Conservation (phyloP, 1,139 yeast genomes). For the Spathaspora jeffriesii region DNA sequence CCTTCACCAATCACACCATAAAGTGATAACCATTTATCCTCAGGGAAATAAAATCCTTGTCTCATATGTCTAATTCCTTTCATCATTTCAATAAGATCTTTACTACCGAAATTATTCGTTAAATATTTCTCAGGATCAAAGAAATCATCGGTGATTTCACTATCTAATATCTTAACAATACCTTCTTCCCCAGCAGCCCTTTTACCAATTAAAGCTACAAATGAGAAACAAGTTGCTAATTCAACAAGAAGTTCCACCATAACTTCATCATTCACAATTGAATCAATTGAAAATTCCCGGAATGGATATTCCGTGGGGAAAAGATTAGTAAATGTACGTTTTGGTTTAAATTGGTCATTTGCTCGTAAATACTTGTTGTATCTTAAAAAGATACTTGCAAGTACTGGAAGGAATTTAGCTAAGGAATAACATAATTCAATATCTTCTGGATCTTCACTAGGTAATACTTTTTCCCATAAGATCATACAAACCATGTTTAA, state of each 20-base stretch:
- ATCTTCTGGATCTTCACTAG: constrained; percentile 20
- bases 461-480: constrained; percentile 31
- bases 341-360: constrained; percentile 53
- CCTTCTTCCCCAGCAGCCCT: constrained; percentile 50
- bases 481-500: constrained; percentile 48
- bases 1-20: constrained; percentile 65
- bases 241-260: constrained; percentile 78
- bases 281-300: constrained; percentile 66
- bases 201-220: constrained; percentile 55
- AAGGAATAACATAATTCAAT: constrained; percentile 44
- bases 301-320: constrained; percentile 76
- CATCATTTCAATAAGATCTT: constrained; percentile 47
- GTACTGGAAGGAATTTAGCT: constrained; percentile 51
- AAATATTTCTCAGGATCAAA: constrained; percentile 33
- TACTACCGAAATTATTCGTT: constrained; percentile 33
- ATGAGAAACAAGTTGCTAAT: constrained; percentile 58
- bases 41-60: constrained; percentile 64
- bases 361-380: constrained; percentile 56
- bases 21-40: constrained; percentile 68
- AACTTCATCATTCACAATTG: constrained; percentile 69
- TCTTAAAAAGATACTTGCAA: constrained; percentile 51
- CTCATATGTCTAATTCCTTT: constrained; percentile 61
- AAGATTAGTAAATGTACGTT: constrained; percentile 62
- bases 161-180: constrained; percentile 25
- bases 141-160: constrained; percentile 29